Evolutionary conservation across 768 basidiomycete genomes (phyloP), one percentile per base, ranked within the genome.

Genomic region (Mycena venus): DNA sequence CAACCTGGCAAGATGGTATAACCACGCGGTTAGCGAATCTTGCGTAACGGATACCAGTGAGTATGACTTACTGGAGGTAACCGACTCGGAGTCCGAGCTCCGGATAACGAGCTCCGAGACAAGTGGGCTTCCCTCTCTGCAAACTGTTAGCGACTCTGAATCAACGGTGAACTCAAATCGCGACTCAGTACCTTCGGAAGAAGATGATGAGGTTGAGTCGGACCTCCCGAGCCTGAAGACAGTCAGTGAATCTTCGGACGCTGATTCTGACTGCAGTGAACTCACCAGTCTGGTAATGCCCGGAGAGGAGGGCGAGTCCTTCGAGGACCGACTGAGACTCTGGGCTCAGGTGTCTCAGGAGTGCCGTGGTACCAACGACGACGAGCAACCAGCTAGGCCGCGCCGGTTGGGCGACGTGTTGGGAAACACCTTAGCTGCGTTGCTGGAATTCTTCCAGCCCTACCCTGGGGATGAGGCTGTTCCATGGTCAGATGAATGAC

Each of bases 381-480:
- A 15, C 6, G 36, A 34, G 9, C 2, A 15, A 9, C 61, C 36
- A 11, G 42, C 55, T 1, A 19, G 59, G 5, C 8, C 53, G 36
- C 55, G 31, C 19, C 64, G 38, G 3, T 12, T 73, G 15, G 72
- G 72, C 23, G 72, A 73, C 38, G 29, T 66, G 1, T n/a, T 72
- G 6, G 71, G 63, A 3, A 62, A 72, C 12, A 44, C 58, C 4
- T 29, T 67, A 10, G 27, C 40, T 0, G 40, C 51, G 32, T 23
- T 73, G 32, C 58, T 73, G 1, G 65, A 73, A 6, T 66, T 67
- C 58, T 73, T 58, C 47, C 17, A 38, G 34, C 58, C 58, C 7
- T 59, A 59, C 21, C 72, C 72, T 7, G 66, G 72, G 2, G 72
- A 68, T 23, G 59, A 62, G 21, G 14, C 0, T 0, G 11, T 68